Evolutionary conservation across 768 basidiomycete genomes (phyloP), one percentile per base, ranked within the genome.

Genomic region (Sporobolomyces roseus): DNA sequence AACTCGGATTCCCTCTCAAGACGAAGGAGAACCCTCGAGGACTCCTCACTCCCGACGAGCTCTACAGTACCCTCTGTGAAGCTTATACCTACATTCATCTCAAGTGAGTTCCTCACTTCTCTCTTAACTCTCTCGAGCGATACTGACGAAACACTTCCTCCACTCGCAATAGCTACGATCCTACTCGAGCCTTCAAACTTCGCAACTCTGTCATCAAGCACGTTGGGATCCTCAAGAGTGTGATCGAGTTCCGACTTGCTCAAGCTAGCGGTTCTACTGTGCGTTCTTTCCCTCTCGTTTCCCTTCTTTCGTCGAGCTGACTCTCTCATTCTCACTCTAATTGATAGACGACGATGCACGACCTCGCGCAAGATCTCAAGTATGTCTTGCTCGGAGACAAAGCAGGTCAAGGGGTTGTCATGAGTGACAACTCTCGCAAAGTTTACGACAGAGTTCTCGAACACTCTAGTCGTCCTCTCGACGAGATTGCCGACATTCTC

Each of bases 1-100:
- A 50, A 17, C 45, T 60, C 25, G 68, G 63, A 14, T n/a, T 70
- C 46, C 68, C 68, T 38, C 51, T 70, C 56, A 70, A 70, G 50
- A 45, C 63, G 17, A 23, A 65, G 36, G 23, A 61, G 43, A 35
- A 55, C 59, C 41, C 58, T 9, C 59, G 38, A 32, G 71, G 71
- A 10, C 32, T 72, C n/a, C 46, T 59, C 30, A 64, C 66, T 4
- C 23, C 48, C 4, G 8, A 38, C 14, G 19, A 45, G 29, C 45
- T 72, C 29, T 68, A 65, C 71, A 53, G 48, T 13, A 48, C 51
- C 38, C 71, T 72, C 50, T 45, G 16, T 51, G 60, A 53, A 35
- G 50, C 43, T n/a, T 61, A 41, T 56, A 36, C 62, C 8, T 67
- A 55, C 62, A 36, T 55, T n/a, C 63, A 55, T 58, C 48, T 59